Evolutionary conservation across 1,139 yeast genomes (phyloP), one percentile per base, ranked within the genome.

Genomic region (Pneumocystis wakefieldiae): DNA sequence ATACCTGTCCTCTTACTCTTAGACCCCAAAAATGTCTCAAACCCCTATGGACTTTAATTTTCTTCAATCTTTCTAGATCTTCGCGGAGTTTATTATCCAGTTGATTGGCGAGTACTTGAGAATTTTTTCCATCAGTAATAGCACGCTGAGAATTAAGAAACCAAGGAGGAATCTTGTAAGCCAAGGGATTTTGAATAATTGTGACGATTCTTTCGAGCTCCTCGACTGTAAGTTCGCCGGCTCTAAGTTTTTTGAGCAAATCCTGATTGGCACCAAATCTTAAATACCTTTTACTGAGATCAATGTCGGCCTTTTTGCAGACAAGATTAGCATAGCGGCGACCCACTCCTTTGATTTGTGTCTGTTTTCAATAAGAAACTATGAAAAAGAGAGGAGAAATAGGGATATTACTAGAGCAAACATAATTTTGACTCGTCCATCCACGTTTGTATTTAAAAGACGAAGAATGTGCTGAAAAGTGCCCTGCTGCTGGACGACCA

Each of bases 381-480:
- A 24, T 12, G 14, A 12, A 42, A 12, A 24, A 28, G 4, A 28
- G 3, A 10, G 6, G 3, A 10, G 6, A 19, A 8, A 19, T 10
- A 5, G 12, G 2, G 3, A 19, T 17, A 5, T 8, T 24, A 48
- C 55, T 15, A 94, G 85, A 80, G 99, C 99, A 88, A 90, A 94
- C 94, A 92, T 94, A 81, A 94, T 86, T 87, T 94, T 94, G 85
- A 91, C 91, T 89, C 95, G 90, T 87, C 99, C 99, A 82, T 94
- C 99, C 80, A 94, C 96, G 91, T 94, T 94, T 84, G 99, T 94
- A 88, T 94, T 92, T 84, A 92, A 90, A 84, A 92, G 88, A 90
- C 97, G 98, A 84, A 92, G 89, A 84, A 92, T 92, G 95, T 94
- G 99, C 84, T 94, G 98, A 96, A 94, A 92, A 79, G 94, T 87